Base-by-base conservation (phyloP, 2,329 filamentous ascomycete genomes). In the Berkeleyomyces basicola region DNA sequence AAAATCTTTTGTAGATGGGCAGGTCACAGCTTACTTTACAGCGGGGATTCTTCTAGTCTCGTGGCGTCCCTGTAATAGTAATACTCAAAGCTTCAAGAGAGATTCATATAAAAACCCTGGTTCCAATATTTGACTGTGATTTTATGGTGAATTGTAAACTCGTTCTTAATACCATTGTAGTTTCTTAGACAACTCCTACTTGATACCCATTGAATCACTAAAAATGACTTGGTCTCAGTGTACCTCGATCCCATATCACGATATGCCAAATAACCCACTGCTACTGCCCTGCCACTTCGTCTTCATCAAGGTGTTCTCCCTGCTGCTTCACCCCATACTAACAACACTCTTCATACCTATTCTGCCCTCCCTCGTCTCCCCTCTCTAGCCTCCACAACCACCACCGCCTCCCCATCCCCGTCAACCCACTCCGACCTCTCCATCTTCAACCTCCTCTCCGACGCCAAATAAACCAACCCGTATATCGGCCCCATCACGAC, bases 401-500 rank as follows among this genome's bases (percentile, higher is more conserved):
- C 65, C 3, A 76, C 71, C 7, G 87, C 73, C 44, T 79, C 69
- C 0, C 83, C 84, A 0, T 78, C 77, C 0, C 78, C 82, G 71
- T 84, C 89, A 60, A 85, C 72, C 88, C 89, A 95, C 58, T 74
- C 74, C 11, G 82, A 75, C 0, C 79, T 79, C 7, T 79, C 79
- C 5, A 74, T 75, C 64, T 80, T 78, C 14, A 91, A 72, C 65
- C 78, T 77, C 40, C 85, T 78, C 63, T 81, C 77, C 67, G 85
- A 92, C 0, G 84, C 86, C 11, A 90, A 73, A 70, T 87, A 92
- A 0, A 95, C 72, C 46, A 91, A 71, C 3, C 93, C 72, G 71
- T 90, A 95, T 42, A 88, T 78, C 68, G 95, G 85, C 61, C 82
- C 79, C 0, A 82, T 82, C 0, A 89, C 75, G 66, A 85, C 80